Evolutionary conservation across 495 filamentous ascomycete species (phyloP).

Genomic region (Haplographium delicatum): DNA sequence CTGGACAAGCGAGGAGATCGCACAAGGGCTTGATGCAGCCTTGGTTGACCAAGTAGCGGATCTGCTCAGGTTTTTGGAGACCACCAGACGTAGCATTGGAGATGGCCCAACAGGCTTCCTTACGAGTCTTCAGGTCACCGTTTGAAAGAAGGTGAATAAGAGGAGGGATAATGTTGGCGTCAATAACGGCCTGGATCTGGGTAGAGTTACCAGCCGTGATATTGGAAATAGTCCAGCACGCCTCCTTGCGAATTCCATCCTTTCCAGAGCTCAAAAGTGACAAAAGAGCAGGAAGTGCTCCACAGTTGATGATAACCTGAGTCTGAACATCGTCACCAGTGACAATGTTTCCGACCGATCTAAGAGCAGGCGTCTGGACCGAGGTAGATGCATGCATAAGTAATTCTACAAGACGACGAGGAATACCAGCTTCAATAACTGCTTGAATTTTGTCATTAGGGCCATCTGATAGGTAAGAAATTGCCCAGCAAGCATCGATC

Average conservation of each 20-base stretch:
- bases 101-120: constrained; percentile 99
- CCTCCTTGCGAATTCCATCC: constrained; percentile 98
- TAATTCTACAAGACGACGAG: constrained; percentile 92
- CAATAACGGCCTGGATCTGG: constrained; percentile 96
- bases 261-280: constrained; percentile 93
- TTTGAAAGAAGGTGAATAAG: constrained; percentile 93
- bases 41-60: constrained; percentile 85
- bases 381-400: constrained; percentile 99
- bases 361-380: constrained; percentile 94
- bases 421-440: constrained; percentile 97
- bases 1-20: constrained; percentile 91
- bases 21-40: constrained; percentile 98
- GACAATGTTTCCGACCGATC: constrained; percentile 98
- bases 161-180: constrained; percentile 93
- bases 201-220: constrained; percentile 96
- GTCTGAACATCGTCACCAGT: constrained; percentile 99
- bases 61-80: constrained; percentile 97
- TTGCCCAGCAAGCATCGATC: constrained; percentile 99
- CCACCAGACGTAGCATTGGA: constrained; percentile 98
- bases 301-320: constrained; percentile 99
- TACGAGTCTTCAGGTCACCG: constrained; percentile 98
- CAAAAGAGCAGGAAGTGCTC: constrained; percentile 82
- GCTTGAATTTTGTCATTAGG: constrained; percentile 99
- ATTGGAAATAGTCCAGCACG: constrained; percentile 99
- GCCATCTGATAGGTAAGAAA: constrained; percentile 98